Evolutionary conservation across 2,329 filamentous ascomycete species (phyloP), one percentile per base, ranked within the genome.

Genomic region (Nemania abortiva): DNA sequence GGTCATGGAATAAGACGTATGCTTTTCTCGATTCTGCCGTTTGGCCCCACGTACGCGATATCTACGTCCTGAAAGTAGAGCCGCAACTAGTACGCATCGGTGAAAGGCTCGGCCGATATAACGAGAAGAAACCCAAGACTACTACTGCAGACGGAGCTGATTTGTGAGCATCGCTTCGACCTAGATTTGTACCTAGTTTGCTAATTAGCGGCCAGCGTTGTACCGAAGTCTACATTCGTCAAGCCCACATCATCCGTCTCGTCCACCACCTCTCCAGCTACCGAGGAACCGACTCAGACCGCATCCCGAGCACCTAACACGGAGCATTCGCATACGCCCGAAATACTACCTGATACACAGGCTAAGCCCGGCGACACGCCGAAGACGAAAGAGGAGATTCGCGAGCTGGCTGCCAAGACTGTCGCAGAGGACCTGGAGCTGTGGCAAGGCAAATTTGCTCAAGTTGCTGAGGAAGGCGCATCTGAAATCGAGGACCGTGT

Each of bases 61-160:
- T 98, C 5, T 98, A 98, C 77, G 88, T 91, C 11, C 91, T 97
- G 77, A 97, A 97, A 75, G 95, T 99, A 3, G 95, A 98, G 82
- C 97, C 97, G 15, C 97, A 99, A 81, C 86, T 99, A 15, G 88
- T 95, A 65, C 93, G 94, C 75, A 98, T 99, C 76, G 93, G 93
- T 13, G 92, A 98, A 82, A 90, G 95, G 54, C 87, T 99, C 11
- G 95, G 94, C 49, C 86, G 92, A 56, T 93, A 94, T 80, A 90
- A 86, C 72, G 86, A 88, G 22, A 76, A 75, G 66, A 83, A 81
- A 66, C 72, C 75, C 37, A 83, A 82, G 73, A 65, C 78, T 10
- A 65, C 78, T 10, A 65, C 69, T 34, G 56, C 70, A 55, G 82
- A 82, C 54, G 82, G 81, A 66, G 65, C 59, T 56, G 73, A 71